A percentile compares a stretch with the other conserved stretches of the same genome.
phyloP scores from a whole-genome alignment of 192 early-diverging fungal species.

The Backusella liffmaniae region DNA sequence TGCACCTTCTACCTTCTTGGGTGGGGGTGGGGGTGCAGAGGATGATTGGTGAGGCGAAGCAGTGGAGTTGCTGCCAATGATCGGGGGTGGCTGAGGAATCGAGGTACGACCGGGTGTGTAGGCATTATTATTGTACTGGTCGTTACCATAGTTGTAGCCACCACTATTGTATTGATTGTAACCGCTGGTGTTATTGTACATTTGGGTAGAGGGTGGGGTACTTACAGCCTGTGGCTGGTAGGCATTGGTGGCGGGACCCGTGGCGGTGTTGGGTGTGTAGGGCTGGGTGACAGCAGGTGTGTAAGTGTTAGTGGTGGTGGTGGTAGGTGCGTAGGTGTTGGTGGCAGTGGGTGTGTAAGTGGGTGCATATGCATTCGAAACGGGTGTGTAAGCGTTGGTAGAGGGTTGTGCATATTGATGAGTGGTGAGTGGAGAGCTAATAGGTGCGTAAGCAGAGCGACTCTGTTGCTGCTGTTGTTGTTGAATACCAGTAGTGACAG shows the following conservation, averaged over 20 bases:
- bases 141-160: not conserved
- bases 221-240: slow-evolving; percentile 22
- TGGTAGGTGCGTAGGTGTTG: slow-evolving; percentile 16
- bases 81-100: slow-evolving; percentile 22
- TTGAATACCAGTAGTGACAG: not conserved
- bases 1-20: slow-evolving; percentile 44
- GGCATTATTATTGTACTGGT: not conserved
- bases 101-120: not conserved
- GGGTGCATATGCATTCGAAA: slow-evolving; percentile 15
- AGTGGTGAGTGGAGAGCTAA: slow-evolving; percentile 27
- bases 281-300: slow-evolving; percentile 26
- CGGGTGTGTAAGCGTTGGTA: slow-evolving; percentile 13
- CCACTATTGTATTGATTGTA: not conserved
- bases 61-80: not conserved
- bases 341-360: slow-evolving; percentile 18
- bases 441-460: not conserved
- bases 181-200: not conserved
- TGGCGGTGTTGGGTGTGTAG: not conserved
- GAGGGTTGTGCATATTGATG: slow-evolving; percentile 31
- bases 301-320: slow-evolving; percentile 6
- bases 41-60: slow-evolving; percentile 40
- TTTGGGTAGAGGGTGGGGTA: not conserved
- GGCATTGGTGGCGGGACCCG: not conserved
- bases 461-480: not conserved
- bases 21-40: slow-evolving; percentile 27